These are phyloP conservation scores for Suillus paluster DNA, from an alignment of 768 basidiomycete genomes.

Conservation along the genomic window DNA sequence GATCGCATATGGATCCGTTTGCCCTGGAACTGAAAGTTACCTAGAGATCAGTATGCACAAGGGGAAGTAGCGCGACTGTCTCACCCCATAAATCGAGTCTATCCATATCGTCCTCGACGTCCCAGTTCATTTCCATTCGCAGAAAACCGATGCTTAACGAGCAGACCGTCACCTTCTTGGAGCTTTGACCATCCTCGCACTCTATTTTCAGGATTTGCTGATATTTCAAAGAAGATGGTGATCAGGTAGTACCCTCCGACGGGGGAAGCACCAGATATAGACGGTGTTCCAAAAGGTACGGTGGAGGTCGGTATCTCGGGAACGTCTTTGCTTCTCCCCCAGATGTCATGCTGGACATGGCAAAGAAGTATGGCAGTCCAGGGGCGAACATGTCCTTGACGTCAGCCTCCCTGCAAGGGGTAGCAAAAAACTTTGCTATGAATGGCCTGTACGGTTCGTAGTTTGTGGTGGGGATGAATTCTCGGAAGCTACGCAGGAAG, in stretches of 20 bases:
- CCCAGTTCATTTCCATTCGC: constrained; percentile 1
- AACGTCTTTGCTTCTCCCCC: constrained; percentile 24
- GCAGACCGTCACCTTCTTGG: neutral
- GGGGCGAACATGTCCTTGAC: constrained; percentile 29
- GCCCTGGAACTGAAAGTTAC: constrained; percentile 14
- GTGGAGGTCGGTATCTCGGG: constrained; percentile 21
- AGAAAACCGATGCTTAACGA: neutral
- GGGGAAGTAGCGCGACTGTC: neutral
- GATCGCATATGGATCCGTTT: constrained; percentile 25
- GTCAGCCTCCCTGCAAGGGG: constrained; percentile 13
- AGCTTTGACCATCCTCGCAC: neutral
- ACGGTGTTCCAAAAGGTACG: neutral
- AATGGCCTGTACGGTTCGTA: constrained; percentile 29
- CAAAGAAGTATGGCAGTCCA: constrained; percentile 25
- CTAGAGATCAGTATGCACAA: neutral
- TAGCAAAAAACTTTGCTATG: constrained; percentile 15
- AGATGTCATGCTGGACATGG: constrained; percentile 25
- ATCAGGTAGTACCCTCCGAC: neutral
- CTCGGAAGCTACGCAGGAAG: constrained; percentile 21
- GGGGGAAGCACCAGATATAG: neutral
- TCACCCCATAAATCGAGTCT: neutral
- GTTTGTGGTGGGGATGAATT: constrained; percentile 21
- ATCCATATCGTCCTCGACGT: neutral
- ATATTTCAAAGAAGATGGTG: neutral
- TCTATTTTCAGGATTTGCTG: neutral